Conservation (phyloP, 176 grass and related monocot species). For the Calamus simplicifolius region DNA sequence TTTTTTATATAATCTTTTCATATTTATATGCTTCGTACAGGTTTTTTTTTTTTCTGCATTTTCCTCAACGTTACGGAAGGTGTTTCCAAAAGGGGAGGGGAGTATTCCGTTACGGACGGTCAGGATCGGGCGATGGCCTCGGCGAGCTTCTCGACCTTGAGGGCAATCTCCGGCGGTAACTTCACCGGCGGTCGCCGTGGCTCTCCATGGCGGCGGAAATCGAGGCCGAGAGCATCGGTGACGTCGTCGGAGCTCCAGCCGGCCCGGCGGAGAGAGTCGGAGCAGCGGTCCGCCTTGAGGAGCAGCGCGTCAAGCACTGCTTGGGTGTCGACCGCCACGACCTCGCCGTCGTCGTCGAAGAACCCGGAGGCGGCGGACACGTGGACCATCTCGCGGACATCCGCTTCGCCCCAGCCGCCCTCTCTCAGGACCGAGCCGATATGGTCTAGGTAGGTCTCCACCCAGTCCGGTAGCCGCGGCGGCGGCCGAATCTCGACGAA, state of each 20-base stretch:
- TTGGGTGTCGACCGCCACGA: conserved; percentile 1
- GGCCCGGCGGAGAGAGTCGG: conserved; percentile 5
- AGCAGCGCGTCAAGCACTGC: conserved; percentile 1
- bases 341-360: background rate
- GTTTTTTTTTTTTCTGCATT: too few relatives aligned
- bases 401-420: conserved; percentile 14
- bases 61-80: too few relatives aligned
- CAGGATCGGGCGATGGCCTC: conserved; percentile 10
- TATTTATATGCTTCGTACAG: too few relatives aligned
- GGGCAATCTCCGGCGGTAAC: conserved; percentile 2
- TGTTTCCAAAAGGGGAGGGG: too few relatives aligned
- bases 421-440: conserved; percentile 9
- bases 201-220: background rate
- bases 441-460: conserved; percentile 6
- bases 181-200: background rate
- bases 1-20: too few relatives aligned
- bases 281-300: conserved; percentile 10
- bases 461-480: conserved; percentile 3
- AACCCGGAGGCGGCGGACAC: background rate
- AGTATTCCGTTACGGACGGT: background rate
- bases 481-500: background rate
- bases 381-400: conserved; percentile 14
- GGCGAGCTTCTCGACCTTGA: conserved; percentile 3
- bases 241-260: conserved; percentile 15
- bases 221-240: background rate